Percentiles rank a stretch among this genome's conserved stretches.
These are phyloP conservation scores for Fusarium torulosum DNA, from an alignment of 2,329 filamentous ascomycete species.

Conservation along the genomic window DNA sequence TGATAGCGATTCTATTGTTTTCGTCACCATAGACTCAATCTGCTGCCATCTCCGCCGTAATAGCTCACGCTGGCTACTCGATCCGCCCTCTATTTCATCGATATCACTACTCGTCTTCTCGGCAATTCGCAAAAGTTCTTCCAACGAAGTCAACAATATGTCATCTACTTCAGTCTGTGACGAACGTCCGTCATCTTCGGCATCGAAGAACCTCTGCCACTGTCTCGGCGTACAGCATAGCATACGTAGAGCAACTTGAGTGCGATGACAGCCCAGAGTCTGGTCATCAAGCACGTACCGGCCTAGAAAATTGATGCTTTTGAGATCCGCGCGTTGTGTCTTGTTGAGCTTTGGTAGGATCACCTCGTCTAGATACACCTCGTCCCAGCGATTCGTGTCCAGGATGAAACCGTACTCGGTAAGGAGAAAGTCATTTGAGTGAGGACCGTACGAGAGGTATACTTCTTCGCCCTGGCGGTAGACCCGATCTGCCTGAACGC, in stretches of 20 bases:
- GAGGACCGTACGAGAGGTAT: constrained; percentile 76
- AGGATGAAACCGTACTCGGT: constrained; percentile 72
- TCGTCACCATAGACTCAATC: constrained; percentile 54
- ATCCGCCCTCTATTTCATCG: constrained; percentile 49
- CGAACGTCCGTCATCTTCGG: constrained; percentile 61
- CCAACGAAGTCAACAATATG: constrained; percentile 55
- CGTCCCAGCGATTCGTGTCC: constrained; percentile 64
- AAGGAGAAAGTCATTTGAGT: constrained; percentile 79
- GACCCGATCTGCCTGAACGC: constrained; percentile 62
- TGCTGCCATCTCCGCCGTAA: constrained; percentile 60
- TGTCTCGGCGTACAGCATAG: constrained; percentile 50
- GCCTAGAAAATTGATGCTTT: constrained; percentile 62
- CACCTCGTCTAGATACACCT: constrained; percentile 62
- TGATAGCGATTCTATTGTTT: constrained; percentile 49
- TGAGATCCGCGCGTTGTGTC: constrained; percentile 56
- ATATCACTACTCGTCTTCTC: constrained; percentile 50
- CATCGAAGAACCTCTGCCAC: constrained; percentile 56
- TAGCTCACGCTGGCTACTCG: constrained; percentile 53
- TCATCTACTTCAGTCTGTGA: constrained; percentile 57
- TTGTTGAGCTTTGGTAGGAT: constrained; percentile 57
- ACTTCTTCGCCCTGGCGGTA: constrained; percentile 74
- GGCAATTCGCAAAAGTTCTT: constrained; percentile 53
- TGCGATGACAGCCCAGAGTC: constrained; percentile 62
- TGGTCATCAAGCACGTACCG: constrained; percentile 59
- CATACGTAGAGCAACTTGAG: constrained; percentile 64